Evolutionary conservation across 2,329 filamentous ascomycete species (phyloP).

Genomic region (Tetracladium maxilliforme): DNA sequence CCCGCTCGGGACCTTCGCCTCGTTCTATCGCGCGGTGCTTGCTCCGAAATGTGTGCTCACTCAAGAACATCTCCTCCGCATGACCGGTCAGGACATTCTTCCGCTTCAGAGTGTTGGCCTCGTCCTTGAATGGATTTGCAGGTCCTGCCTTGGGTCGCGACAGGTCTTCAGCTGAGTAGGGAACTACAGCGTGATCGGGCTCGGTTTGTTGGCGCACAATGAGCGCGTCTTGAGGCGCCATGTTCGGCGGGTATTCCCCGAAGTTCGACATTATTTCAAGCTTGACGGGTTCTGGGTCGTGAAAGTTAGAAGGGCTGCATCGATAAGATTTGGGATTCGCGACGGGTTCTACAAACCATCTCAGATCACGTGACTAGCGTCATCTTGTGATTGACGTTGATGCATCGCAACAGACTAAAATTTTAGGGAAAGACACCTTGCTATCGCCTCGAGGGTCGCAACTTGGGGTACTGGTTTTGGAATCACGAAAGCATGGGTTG

Average conservation of each 20-base stretch:
- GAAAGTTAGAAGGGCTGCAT: too few relatives aligned
- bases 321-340: too few relatives aligned
- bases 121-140: conserved; percentile 59
- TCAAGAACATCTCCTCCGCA: conserved; percentile 78
- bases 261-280: conserved; percentile 48
- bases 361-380: too few relatives aligned
- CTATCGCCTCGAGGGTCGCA: too few relatives aligned
- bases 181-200: conserved; percentile 44
- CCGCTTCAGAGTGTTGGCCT: conserved; percentile 47
- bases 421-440: too few relatives aligned
- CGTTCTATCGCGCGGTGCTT: conserved; percentile 77
- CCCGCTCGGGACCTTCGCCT: conserved; percentile 38
- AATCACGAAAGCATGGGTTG: too few relatives aligned
- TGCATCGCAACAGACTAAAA: too few relatives aligned
- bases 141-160: conserved; percentile 53
- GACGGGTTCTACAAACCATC: too few relatives aligned
- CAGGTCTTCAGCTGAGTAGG: conserved; percentile 60
- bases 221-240: conserved; percentile 48
- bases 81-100: conserved; percentile 76
- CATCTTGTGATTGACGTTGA: too few relatives aligned
- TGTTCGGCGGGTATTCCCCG: conserved; percentile 49
- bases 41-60: conserved; percentile 77
- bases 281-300: too few relatives aligned
- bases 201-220: conserved; percentile 39
- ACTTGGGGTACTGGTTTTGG: too few relatives aligned